These are phyloP conservation scores for Bromus sterilis DNA, from an alignment of 176 grass and related monocot species.

Conservation along the genomic window DNA sequence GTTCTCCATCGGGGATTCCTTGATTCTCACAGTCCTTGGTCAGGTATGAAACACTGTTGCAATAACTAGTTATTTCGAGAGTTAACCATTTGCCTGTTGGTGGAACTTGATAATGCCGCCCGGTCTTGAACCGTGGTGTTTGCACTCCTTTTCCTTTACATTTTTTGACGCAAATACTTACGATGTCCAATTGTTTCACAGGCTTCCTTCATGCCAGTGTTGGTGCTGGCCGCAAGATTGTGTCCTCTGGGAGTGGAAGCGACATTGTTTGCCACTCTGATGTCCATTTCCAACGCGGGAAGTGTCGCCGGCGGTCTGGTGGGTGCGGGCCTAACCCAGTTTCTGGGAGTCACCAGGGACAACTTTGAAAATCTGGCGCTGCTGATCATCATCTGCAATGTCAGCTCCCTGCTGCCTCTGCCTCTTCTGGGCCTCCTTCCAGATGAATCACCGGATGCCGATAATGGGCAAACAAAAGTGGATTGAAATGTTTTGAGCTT, in stretches of 20 bases:
- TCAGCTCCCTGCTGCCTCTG: conserved; percentile 80
- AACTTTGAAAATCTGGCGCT: conserved; percentile 60
- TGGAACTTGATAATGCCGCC: background rate
- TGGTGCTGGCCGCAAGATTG: conserved; percentile 81
- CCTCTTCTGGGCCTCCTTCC: conserved; percentile 86
- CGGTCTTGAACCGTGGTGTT: background rate
- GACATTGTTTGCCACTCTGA: conserved; percentile 85
- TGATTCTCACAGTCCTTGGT: conserved; percentile 93
- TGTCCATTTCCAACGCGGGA: conserved; percentile 91
- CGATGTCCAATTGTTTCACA: background rate
- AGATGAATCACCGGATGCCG: conserved; percentile 27
- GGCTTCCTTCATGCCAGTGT: conserved; percentile 97
- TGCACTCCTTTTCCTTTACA: background rate
- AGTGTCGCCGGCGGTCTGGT: conserved; percentile 67
- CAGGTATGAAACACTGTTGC: conserved; percentile 37
- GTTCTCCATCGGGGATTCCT: conserved; percentile 93
- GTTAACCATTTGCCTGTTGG: background rate
- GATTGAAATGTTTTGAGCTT: background rate
- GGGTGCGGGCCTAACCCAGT: conserved; percentile 73
- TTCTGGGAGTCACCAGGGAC: conserved; percentile 73
- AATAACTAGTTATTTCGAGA: background rate
- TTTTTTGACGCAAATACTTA: background rate
- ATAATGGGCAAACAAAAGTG: background rate
- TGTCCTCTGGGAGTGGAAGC: conserved; percentile 84
- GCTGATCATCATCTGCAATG: conserved; percentile 63